Evolutionary conservation across 23 red algal species (phyloP).

Genomic region (Gracilaria gracilis): DNA sequence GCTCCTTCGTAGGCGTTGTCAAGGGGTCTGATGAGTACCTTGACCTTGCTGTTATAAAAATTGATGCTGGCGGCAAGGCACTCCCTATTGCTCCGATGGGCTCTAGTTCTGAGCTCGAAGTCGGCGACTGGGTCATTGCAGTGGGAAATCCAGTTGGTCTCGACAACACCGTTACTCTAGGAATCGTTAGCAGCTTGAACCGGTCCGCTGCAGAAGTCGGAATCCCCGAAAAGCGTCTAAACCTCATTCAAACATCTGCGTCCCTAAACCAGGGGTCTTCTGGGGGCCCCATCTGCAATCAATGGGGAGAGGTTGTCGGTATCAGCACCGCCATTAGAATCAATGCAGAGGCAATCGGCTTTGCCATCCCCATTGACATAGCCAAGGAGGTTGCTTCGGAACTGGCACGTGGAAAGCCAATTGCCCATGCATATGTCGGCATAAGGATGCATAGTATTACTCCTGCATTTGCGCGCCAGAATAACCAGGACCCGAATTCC

Average conservation of each 20-base stretch:
- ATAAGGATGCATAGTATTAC: constrained; percentile 93
- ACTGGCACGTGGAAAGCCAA: constrained; percentile 87
- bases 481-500: constrained; percentile 97
- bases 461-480: constrained; percentile 84
- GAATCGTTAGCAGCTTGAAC: constrained; percentile 95
- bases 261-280: constrained; percentile 94
- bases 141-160: constrained; percentile 97
- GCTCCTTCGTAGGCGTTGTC: constrained; percentile 89
- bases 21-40: constrained; percentile 96
- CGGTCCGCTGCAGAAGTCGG: constrained; percentile 93
- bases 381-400: constrained; percentile 85
- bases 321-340: constrained; percentile 93
- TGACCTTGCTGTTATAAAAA: constrained; percentile 94
- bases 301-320: constrained; percentile 98
- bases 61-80: constrained; percentile 84
- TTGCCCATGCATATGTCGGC: constrained; percentile 94
- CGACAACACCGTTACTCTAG: constrained; percentile 99
- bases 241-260: constrained; percentile 98
- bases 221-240: constrained; percentile 98
- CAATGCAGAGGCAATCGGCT: constrained; percentile 99
- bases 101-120: constrained; percentile 82
- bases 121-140: constrained; percentile 99
- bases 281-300: constrained; percentile 93
- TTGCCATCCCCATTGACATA: constrained; percentile 98
- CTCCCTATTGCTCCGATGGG: constrained; percentile 93